phyloP scores from a whole-genome alignment of 805 yeast genomes.

The Wilhelminamyces savonicus region DNA sequence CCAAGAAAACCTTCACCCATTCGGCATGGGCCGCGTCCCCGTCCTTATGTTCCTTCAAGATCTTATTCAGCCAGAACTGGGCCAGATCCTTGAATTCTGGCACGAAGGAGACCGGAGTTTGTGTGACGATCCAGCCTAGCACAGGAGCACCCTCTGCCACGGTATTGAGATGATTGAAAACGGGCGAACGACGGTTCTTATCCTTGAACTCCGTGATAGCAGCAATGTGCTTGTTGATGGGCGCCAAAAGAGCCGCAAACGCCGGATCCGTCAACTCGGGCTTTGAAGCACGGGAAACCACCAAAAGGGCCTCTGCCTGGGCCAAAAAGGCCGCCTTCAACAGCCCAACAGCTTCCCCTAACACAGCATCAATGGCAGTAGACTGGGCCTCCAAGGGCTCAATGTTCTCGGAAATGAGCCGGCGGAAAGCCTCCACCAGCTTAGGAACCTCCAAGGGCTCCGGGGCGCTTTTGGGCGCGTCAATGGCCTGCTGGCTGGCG shows the following conservation, averaged over 20 bases:
- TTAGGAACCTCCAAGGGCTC: conserved; percentile 27
- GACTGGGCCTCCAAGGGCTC: conserved; percentile 56
- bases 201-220: conserved; percentile 65
- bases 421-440: conserved; percentile 48
- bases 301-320: conserved; percentile 53
- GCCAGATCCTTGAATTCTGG: conserved; percentile 87
- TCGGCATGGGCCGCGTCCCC: conserved; percentile 61
- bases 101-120: conserved; percentile 68
- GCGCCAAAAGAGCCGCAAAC: conserved; percentile 53
- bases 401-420: conserved; percentile 45
- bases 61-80: conserved; percentile 90
- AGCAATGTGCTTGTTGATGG: conserved; percentile 58
- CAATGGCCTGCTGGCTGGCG: no score
- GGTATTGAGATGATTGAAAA: conserved; percentile 68
- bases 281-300: conserved; percentile 56
- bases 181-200: conserved; percentile 59
- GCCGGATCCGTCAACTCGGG: conserved; percentile 54
- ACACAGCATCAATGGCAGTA: conserved; percentile 46
- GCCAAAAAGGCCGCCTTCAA: conserved; percentile 50
- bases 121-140: conserved; percentile 82
- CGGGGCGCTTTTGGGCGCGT: no score
- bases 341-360: conserved; percentile 48
- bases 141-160: conserved; percentile 87
- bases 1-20: conserved; percentile 71
- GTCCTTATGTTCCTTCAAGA: conserved; percentile 78